Evolutionary conservation across 2,329 filamentous ascomycete species (phyloP).

Genomic region (Xylariaceae sp.): DNA sequence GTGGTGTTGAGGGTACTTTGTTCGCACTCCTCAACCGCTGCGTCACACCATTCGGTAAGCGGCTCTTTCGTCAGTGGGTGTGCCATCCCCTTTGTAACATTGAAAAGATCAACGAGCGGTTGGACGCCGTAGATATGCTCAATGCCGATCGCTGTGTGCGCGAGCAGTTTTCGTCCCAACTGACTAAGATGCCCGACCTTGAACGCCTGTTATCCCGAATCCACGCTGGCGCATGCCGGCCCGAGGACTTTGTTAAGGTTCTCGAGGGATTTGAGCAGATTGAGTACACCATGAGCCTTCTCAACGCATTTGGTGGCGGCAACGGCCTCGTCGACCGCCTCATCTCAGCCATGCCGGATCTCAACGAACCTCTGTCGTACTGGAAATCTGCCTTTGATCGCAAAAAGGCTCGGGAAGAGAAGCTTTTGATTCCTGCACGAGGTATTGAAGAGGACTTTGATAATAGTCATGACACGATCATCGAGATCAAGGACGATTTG

Average conservation of each 20-base stretch:
- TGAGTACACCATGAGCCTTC: conserved; percentile 86
- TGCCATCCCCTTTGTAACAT: conserved; percentile 92
- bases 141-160: conserved; percentile 82
- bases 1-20: conserved; percentile 81
- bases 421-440: conserved; percentile 80
- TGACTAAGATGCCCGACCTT: conserved; percentile 91
- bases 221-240: conserved; percentile 87
- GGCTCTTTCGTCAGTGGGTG: conserved; percentile 94
- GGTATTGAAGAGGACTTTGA: conserved; percentile 95
- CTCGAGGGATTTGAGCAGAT: conserved; percentile 98
- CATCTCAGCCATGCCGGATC: conserved; percentile 83
- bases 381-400: conserved; percentile 96
- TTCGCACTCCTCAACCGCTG: conserved; percentile 92
- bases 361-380: conserved; percentile 73
- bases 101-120: conserved; percentile 84
- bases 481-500: conserved; percentile 76
- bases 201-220: conserved; percentile 93
- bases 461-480: conserved; percentile 75
- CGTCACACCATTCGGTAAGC: conserved; percentile 95
- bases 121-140: conserved; percentile 89
- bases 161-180: conserved; percentile 85
- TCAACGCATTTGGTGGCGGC: conserved; percentile 75
- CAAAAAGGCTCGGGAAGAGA: conserved; percentile 75
- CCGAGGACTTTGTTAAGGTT: conserved; percentile 91
- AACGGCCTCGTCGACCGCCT: conserved; percentile 85